Base-by-base conservation (phyloP, 208 protist species). In the Tritrichomonas musculus region DNA sequence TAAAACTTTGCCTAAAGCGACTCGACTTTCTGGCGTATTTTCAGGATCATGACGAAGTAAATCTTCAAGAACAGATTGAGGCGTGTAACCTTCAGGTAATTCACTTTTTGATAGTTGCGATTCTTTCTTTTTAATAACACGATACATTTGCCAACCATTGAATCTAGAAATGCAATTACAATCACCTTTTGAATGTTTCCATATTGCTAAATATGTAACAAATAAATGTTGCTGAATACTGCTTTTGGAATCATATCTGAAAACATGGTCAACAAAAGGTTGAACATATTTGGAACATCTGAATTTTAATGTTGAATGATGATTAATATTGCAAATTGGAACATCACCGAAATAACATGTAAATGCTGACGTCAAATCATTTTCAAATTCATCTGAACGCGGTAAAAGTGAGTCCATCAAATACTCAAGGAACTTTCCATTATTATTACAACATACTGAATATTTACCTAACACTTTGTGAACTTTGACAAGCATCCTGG, bases 91-190 rank as follows among this genome's bases (percentile, higher is more conserved):
- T 39, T 49, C 8, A 8, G 77, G 77, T 39, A 88, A 17, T 50
- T 82, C 41, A 33, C n/a, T 88, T 30, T 88, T 88, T 2, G 47
- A 17, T n/a, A 88, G n/a, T 39, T 57, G 44, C 5, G 44, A 53
- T 88, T 88, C 77, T 20, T 55, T 55, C 44, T 49, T 88, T 39
- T 88, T 88, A 57, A 88, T 49, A 27, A 88, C 47, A 57, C 44
- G 53, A 39, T 88, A 88, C 8, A 88, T 60, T 88, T 47, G 25
- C 77, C 77, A 88, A 53, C 77, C 77, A 57, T 88, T 47, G 22
- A 88, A 57, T 27, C 14, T 39, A 8, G 5, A 39, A 44, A 88
- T 33, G 39, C 77, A 88, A 53, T 11, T 8, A 36, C 47, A 53
- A 22, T 57, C 47, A 20, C 17, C 20, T 53, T 88, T 50, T 9